phyloP scores from a whole-genome alignment of 345 rosid species.

The Aethionema arabicum region DNA sequence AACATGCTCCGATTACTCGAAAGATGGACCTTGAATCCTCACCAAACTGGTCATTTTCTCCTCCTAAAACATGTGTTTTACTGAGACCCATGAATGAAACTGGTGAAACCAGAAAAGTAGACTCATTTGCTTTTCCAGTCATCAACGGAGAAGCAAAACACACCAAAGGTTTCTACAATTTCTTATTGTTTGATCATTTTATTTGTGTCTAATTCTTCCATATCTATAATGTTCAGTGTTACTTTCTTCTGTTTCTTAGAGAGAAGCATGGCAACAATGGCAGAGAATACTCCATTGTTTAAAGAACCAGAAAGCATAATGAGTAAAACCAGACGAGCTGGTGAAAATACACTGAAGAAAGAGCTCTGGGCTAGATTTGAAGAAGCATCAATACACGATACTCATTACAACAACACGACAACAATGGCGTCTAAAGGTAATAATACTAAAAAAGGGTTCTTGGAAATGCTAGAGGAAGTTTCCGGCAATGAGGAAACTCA shows the following conservation, averaged over 20 bases:
- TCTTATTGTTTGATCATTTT: not conserved
- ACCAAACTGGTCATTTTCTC: constrained; percentile 81
- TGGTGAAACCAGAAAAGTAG: constrained; percentile 20
- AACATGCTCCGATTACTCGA: constrained; percentile 43
- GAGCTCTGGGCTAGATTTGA: constrained; percentile 95
- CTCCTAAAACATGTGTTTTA: constrained; percentile 81
- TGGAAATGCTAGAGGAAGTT: constrained; percentile 89
- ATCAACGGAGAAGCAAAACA: constrained; percentile 23
- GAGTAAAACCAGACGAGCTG: constrained; percentile 54
- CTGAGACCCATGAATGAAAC: constrained; percentile 38
- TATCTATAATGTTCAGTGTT: not conserved
- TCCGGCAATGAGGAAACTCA: constrained; percentile 48
- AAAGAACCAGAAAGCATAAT: constrained; percentile 53
- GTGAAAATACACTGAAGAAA: constrained; percentile 88
- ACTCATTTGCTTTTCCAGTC: constrained; percentile 12
- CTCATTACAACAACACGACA: constrained; percentile 30
- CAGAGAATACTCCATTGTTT: constrained; percentile 66
- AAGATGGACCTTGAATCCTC: constrained; percentile 56
- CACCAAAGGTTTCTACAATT: constrained; percentile 30
- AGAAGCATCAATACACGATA: constrained; percentile 55
- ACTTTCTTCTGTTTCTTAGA: constrained; percentile 15
- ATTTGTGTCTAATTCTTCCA: not conserved
- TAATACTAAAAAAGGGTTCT: constrained; percentile 60
- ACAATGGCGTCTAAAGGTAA: constrained; percentile 33
- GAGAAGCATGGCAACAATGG: constrained; percentile 27